Evolutionary conservation across 2,329 filamentous ascomycete species (phyloP), one percentile per base, ranked within the genome.

Genomic region (Penicillium sp.): DNA sequence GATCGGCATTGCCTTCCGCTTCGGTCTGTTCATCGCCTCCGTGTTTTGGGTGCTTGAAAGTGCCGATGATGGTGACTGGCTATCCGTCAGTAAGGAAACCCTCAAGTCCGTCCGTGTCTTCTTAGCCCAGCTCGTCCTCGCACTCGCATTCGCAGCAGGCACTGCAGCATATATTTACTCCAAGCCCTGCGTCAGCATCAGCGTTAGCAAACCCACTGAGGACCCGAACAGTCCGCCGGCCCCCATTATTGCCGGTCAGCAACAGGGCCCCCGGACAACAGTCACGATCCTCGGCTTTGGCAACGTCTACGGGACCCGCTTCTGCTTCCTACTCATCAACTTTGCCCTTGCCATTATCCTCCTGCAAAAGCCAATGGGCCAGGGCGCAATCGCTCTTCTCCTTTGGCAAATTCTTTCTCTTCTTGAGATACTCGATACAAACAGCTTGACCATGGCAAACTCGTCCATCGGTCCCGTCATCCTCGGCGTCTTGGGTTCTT

Each of bases 331-430:
- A 7, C 83, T 91, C 2, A 79, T 90, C 61, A 91, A 92, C 68
- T 85, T 95, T 72, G 81, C 90, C 26, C 81, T 90, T 8, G 88
- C 86, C 0, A 84, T 91, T 53, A 83, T 91, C 50, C 81, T 97
- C 7, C 81, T 97, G 26, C 89, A 93, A 59, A 97, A 97, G 71
- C 94, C 94, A 14, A 95, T 99, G 90, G 94, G 94, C 47, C 86
- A 87, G 54, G 92, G 91, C 46, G 86, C 91, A 0, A 82, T 97
- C 47, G 89, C 84, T 7, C 79, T 97, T 47, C 85, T 94, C 73
- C 78, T 91, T 56, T 93, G 92, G 85, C 93, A 97, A 74, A 86
- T 96, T 40, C 84, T 99, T 57, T 91, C 90, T 10, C 82, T 87
- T 1, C 77, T 85, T 45, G 84, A 87, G 62, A 83, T 87, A 48